phyloP scores from a whole-genome alignment of 257 asterid genomes.

The Plantago major region DNA sequence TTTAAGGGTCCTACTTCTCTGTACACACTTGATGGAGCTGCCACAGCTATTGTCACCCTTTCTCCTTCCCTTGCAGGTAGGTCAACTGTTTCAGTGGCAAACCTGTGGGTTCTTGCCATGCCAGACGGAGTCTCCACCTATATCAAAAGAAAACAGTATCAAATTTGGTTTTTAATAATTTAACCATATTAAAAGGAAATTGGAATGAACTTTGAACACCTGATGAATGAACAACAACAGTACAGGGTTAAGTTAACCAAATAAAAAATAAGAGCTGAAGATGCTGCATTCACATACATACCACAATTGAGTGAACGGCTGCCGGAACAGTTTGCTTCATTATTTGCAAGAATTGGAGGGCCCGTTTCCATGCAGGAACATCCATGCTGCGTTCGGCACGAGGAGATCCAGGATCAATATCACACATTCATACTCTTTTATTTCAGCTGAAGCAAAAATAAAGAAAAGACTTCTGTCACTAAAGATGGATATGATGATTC shows the following conservation, averaged over 20 bases:
- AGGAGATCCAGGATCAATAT: constrained; percentile 90
- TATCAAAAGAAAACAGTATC: constrained; percentile 10
- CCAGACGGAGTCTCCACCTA: constrained; percentile 94
- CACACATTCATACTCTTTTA: constrained; percentile 30
- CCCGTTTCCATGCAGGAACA: constrained; percentile 91
- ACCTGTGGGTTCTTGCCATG: constrained; percentile 81
- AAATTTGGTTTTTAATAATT: constrained; percentile 16
- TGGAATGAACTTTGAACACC: background rate
- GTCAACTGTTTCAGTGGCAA: constrained; percentile 95
- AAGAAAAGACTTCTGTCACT: constrained; percentile 6
- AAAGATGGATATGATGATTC: constrained; percentile 19
- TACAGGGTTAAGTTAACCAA: background rate
- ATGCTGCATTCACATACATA: constrained; percentile 23
- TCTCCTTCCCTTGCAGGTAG: constrained; percentile 95
- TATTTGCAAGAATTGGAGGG: constrained; percentile 63
- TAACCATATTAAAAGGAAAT: constrained; percentile 10
- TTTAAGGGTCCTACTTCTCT: constrained; percentile 76
- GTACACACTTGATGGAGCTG: constrained; percentile 69
- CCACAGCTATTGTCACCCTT: constrained; percentile 82
- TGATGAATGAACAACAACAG: background rate
- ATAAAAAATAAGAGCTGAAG: background rate
- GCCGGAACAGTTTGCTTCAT: constrained; percentile 78
- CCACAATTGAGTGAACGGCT: constrained; percentile 91
- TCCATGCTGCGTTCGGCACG: constrained; percentile 99
- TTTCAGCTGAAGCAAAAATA: constrained; percentile 26